Percentiles rank a stretch among this genome's conserved stretches.
Evolutionary conservation across 495 filamentous ascomycete species (phyloP).

Genomic region (Aspergillus bridgeri): DNA sequence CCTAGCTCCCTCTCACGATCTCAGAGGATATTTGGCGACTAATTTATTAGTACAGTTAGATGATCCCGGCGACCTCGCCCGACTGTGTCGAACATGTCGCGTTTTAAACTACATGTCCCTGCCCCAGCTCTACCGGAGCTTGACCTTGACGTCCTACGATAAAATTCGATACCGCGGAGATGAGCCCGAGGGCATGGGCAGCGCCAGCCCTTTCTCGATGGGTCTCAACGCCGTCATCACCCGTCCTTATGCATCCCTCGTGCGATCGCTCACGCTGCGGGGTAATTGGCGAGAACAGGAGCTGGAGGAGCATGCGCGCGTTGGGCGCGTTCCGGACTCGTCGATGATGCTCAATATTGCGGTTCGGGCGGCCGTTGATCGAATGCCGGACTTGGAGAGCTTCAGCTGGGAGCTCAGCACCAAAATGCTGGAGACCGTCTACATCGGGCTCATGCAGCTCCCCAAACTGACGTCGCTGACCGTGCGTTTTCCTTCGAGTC

Average conservation of each 20-base stretch:
- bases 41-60: conserved; percentile 33
- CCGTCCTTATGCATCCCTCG: conserved; percentile 47
- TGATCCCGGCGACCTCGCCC: conserved; percentile 53
- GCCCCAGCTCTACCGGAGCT: conserved; percentile 55
- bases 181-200: conserved; percentile 57
- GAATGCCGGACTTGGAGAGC: conserved; percentile 51
- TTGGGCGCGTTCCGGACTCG: conserved; percentile 58
- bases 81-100: conserved; percentile 57
- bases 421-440: conserved; percentile 59
- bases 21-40: conserved; percentile 1
- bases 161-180: conserved; percentile 58
- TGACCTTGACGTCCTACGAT: conserved; percentile 57
- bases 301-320: conserved; percentile 52
- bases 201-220: conserved; percentile 60
- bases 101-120: conserved; percentile 64
- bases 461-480: conserved; percentile 52
- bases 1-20: neutral
- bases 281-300: conserved; percentile 58
- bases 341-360: conserved; percentile 62
- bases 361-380: conserved; percentile 56
- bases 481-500: conserved; percentile 52
- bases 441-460: conserved; percentile 49
- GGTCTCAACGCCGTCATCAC: conserved; percentile 60
- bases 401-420: conserved; percentile 64
- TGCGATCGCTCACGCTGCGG: conserved; percentile 50